Percentiles rank a stretch among this genome's conserved stretches.
These are phyloP conservation scores for Globisporangium apiculatum DNA, from an alignment of 352 stramenopile genomes.

Conservation along the genomic window DNA sequence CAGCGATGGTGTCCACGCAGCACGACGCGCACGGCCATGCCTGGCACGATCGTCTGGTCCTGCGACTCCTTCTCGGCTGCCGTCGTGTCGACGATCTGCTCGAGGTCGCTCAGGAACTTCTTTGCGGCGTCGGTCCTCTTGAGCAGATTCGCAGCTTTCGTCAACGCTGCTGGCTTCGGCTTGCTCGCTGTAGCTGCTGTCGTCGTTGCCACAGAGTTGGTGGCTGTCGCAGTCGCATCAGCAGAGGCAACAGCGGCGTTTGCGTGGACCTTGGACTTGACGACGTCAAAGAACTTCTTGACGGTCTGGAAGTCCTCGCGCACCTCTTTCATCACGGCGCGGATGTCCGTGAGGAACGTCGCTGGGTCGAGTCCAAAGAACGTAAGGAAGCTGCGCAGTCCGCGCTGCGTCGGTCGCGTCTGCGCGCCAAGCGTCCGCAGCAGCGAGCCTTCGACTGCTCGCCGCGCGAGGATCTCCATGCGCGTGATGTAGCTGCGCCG, in stretches of 20 bases:
- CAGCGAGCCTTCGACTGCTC: constrained; percentile 54
- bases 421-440: constrained; percentile 50
- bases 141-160: constrained; percentile 17
- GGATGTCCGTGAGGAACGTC: constrained; percentile 68
- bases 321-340: constrained; percentile 55
- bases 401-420: constrained; percentile 49
- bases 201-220: neutral
- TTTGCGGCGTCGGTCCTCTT: constrained; percentile 43
- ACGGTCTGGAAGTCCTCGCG: constrained; percentile 61
- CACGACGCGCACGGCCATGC: constrained; percentile 69
- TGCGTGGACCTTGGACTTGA: constrained; percentile 47
- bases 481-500: constrained; percentile 66
- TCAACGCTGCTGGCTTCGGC: neutral
- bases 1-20: constrained; percentile 66
- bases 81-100: constrained; percentile 41
- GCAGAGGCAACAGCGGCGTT: constrained; percentile 20
- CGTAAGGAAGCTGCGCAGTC: constrained; percentile 53
- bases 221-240: neutral
- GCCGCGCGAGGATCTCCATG: constrained; percentile 61
- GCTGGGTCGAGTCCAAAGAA: constrained; percentile 74
- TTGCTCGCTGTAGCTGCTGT: neutral
- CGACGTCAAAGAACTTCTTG: constrained; percentile 49
- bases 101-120: constrained; percentile 50
- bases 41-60: constrained; percentile 26
- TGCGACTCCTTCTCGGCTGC: constrained; percentile 30